phyloP scores from a whole-genome alignment of 2,329 filamentous ascomycete species.

The Alternaria gaisen region DNA sequence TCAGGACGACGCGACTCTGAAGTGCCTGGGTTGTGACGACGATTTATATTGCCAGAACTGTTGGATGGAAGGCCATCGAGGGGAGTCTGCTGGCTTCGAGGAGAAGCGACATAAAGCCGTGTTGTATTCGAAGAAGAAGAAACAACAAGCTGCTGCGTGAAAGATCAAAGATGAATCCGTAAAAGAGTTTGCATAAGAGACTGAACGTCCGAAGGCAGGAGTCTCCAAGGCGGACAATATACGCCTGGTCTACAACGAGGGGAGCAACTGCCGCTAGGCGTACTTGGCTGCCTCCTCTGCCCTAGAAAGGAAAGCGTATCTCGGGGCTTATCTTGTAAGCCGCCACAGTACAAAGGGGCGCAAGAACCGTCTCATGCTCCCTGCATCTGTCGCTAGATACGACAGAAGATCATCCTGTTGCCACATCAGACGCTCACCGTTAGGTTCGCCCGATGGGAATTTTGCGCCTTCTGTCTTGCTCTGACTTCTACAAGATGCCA shows the following conservation, averaged over 20 bases:
- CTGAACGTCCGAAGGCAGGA: not conserved
- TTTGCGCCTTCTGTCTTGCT: not conserved
- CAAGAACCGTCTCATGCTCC: not conserved
- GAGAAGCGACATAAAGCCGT: slow-evolving; percentile 75
- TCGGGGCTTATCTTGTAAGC: not conserved
- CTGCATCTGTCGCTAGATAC: not conserved
- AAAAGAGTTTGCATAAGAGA: not conserved
- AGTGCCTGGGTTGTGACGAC: slow-evolving; percentile 74
- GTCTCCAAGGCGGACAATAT: not conserved
- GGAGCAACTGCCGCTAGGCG: not conserved
- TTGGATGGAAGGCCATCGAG: slow-evolving; percentile 82
- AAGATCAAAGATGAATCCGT: not conserved
- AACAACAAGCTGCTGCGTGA: slow-evolving; percentile 28
- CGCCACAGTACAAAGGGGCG: not conserved
- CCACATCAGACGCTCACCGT: not conserved
- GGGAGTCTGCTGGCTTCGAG: slow-evolving; percentile 73
- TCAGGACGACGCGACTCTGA: slow-evolving; percentile 76
- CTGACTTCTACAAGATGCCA: not conserved
- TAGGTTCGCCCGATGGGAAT: not conserved
- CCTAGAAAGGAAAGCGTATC: not conserved
- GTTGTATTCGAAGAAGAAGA: slow-evolving; percentile 56
- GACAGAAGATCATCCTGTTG: not conserved
- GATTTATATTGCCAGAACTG: slow-evolving; percentile 80
- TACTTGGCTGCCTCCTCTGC: not conserved
- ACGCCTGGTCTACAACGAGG: not conserved